A percentile compares a stretch with the other conserved stretches of the same genome.
phyloP scores from a whole-genome alignment of 1,284 basidiomycete genomes.

The Puccinia novopanici region DNA sequence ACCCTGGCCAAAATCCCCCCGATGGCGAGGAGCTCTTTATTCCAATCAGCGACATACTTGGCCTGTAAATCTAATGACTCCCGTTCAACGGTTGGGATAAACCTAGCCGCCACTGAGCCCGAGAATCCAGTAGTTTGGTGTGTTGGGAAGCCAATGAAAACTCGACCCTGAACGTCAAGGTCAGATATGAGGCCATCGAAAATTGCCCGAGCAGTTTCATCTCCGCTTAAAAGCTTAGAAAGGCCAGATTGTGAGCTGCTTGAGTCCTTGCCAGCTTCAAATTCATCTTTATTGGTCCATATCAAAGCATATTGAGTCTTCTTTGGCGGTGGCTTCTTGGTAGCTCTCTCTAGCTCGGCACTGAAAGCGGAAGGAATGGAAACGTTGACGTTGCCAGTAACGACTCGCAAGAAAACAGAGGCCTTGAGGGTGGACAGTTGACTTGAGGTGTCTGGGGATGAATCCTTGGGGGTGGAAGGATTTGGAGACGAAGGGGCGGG shows the following conservation, averaged over 20 bases:
- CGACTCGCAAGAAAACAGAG: slow-evolving; percentile 76
- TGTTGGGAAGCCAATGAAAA: slow-evolving; percentile 73
- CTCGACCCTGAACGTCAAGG: slow-evolving; percentile 66
- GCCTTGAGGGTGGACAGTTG: slow-evolving; percentile 65
- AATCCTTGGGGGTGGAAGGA: slow-evolving; percentile 43
- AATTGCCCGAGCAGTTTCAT: slow-evolving; percentile 60
- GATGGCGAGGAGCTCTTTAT: slow-evolving; percentile 78
- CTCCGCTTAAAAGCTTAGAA: slow-evolving; percentile 52
- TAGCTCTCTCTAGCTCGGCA: slow-evolving; percentile 81
- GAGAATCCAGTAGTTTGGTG: slow-evolving; percentile 90
- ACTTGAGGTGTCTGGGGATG: slow-evolving; percentile 25
- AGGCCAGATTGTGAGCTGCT: slow-evolving; percentile 69
- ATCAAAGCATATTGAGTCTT: slow-evolving; percentile 80
- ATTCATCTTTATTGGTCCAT: slow-evolving; percentile 86
- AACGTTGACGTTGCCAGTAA: slow-evolving; percentile 77
- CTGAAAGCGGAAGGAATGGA: slow-evolving; percentile 72
- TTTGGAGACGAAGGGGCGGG: slow-evolving; percentile 56
- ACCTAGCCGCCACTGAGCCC: slow-evolving; percentile 85
- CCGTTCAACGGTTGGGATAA: slow-evolving; percentile 95
- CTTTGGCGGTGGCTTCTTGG: slow-evolving; percentile 88
- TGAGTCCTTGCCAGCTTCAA: slow-evolving; percentile 65
- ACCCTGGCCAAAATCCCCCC: slow-evolving; percentile 75
- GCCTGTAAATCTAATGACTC: slow-evolving; percentile 77
- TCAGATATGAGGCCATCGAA: slow-evolving; percentile 59
- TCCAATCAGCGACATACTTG: slow-evolving; percentile 66